Conservation (phyloP, 129 eudicot species). For the Centella asiatica region DNA sequence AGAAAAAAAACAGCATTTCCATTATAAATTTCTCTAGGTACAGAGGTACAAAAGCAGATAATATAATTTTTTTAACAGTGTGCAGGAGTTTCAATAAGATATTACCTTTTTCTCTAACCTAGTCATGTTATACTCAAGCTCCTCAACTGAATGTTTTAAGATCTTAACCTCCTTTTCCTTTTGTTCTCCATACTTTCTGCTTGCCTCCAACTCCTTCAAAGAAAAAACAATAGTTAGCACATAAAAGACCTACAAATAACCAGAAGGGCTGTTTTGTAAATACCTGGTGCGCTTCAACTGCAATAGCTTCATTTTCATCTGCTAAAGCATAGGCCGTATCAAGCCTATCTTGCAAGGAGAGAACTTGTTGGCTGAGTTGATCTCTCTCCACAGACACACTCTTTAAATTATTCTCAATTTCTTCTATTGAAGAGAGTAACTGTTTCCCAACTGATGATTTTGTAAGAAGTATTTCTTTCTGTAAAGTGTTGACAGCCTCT, state of each 20-base stretch:
- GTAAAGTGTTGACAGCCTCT: conserved; percentile 49
- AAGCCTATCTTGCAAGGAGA: conserved; percentile 51
- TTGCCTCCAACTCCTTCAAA: conserved; percentile 64
- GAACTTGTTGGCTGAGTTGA: conserved; percentile 38
- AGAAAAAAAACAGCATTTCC: background rate
- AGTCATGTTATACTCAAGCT: conserved; percentile 69
- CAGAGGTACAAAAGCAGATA: no score
- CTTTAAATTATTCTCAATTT: conserved; percentile 40
- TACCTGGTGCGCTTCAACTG: conserved; percentile 74
- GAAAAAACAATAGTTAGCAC: background rate
- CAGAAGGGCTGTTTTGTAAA: background rate
- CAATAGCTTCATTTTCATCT: conserved; percentile 71
- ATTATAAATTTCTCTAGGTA: no score
- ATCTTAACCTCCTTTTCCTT: conserved; percentile 90
- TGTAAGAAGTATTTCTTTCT: conserved; percentile 40
- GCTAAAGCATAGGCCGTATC: conserved; percentile 54
- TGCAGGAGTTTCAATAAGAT: conserved; percentile 5
- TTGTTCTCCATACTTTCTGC: conserved; percentile 62
- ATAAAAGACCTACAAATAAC: conserved; percentile 5
- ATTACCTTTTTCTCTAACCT: conserved; percentile 76
- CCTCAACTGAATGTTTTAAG: conserved; percentile 69
- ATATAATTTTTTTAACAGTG: background rate
- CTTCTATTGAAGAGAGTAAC: conserved; percentile 34
- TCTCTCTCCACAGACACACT: conserved; percentile 58
- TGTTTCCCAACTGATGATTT: conserved; percentile 41